Conservation (phyloP, 208 protist species). For the Sergeia podlipaevii region DNA sequence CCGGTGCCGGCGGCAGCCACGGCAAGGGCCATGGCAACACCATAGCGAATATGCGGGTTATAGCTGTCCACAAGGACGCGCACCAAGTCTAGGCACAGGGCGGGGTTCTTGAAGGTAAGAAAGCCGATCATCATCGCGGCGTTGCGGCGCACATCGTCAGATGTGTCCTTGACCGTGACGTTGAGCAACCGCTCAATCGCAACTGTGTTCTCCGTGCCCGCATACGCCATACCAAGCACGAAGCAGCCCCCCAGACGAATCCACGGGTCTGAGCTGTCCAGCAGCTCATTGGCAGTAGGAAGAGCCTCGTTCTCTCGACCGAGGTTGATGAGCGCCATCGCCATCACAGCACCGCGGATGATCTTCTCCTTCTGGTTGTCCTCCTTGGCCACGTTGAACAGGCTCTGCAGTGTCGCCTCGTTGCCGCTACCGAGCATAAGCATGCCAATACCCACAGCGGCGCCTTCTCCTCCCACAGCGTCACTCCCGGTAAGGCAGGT, state of each 20-base stretch:
- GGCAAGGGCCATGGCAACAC: slow-evolving; percentile 97
- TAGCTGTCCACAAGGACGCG: slow-evolving; percentile 94
- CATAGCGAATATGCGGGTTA: slow-evolving; percentile 99
- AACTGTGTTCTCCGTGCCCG: slow-evolving; percentile 93
- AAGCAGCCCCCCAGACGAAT: slow-evolving; percentile 97
- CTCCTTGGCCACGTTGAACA: slow-evolving; percentile 91
- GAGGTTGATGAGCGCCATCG: slow-evolving; percentile 96
- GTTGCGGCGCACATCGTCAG: slow-evolving; percentile 98
- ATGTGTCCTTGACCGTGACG: slow-evolving; percentile 97
- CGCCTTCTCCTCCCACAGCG: slow-evolving; percentile 97
- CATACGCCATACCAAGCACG: slow-evolving; percentile 97
- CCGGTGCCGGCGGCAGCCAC: slow-evolving; percentile 97
- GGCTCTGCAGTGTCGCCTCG: slow-evolving; percentile 79
- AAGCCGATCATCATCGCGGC: slow-evolving; percentile 98
- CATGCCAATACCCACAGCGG: slow-evolving; percentile 97
- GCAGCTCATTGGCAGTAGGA: slow-evolving; percentile 90
- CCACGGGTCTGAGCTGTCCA: slow-evolving; percentile 94
- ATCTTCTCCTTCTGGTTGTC: slow-evolving; percentile 99
- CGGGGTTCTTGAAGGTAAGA: slow-evolving; percentile 94
- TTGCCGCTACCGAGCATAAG: slow-evolving; percentile 97
- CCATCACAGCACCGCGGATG: slow-evolving; percentile 97
- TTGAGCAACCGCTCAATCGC: slow-evolving; percentile 96
- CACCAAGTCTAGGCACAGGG: slow-evolving; percentile 86
- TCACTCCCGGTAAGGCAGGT: slow-evolving; percentile 93
- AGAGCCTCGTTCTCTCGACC: slow-evolving; percentile 96